These are phyloP conservation scores for Colletotrichum liaoningense DNA, from an alignment of 2,329 filamentous ascomycete species.

Conservation along the genomic window DNA sequence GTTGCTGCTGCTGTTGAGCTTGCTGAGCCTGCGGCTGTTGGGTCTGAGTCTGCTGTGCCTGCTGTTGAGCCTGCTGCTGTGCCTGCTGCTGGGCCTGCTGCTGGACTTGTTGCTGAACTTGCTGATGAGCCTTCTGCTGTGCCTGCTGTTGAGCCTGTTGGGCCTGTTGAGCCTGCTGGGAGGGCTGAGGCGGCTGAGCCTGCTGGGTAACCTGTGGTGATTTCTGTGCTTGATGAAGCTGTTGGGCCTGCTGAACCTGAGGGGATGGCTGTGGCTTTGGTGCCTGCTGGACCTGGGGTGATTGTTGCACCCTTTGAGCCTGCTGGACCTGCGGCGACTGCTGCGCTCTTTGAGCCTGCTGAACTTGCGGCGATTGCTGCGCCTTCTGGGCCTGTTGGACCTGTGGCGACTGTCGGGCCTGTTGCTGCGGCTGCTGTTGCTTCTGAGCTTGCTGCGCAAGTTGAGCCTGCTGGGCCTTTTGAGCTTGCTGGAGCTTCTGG, in stretches of 20 bases:
- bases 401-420: slow-evolving; percentile 43
- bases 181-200: not conserved
- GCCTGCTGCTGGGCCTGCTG: slow-evolving; percentile 1
- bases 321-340: slow-evolving; percentile 26
- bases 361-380: not conserved
- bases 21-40: slow-evolving; percentile 33
- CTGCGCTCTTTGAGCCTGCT: not conserved
- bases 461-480: slow-evolving; percentile 39
- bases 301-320: slow-evolving; percentile 8
- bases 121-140: slow-evolving; percentile 45
- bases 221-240: slow-evolving; percentile 1
- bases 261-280: not conserved
- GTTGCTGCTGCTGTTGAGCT: slow-evolving; percentile 23
- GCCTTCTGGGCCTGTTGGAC: slow-evolving; percentile 4
- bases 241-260: slow-evolving; percentile 1
- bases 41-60: slow-evolving; percentile 5
- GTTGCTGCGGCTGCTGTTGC: slow-evolving; percentile 38
- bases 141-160: slow-evolving; percentile 26
- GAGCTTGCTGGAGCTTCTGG: slow-evolving; percentile 38
- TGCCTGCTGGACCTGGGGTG: slow-evolving; percentile 2
- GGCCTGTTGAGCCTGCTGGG: not conserved
- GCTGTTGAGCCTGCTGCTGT: slow-evolving; percentile 5
- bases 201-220: slow-evolving; percentile 24
- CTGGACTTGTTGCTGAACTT: slow-evolving; percentile 5
- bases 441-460: slow-evolving; percentile 43